Base-by-base conservation (phyloP, 202 grass and related monocot genomes). In the Schoenoplectus tabernaemontani region DNA sequence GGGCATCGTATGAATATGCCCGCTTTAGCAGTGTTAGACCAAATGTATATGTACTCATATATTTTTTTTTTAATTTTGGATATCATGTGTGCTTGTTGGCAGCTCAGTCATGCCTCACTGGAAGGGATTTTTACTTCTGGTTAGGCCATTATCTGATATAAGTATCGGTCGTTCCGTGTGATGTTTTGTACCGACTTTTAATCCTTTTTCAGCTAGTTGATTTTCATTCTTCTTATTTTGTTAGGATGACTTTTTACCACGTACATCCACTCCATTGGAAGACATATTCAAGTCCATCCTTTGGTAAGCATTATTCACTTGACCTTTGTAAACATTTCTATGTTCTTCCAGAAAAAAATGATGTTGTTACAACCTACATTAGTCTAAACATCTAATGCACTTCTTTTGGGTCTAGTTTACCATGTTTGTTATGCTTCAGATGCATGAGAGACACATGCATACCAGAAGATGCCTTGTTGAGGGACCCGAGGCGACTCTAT, bases 261-360 rank as follows among this genome's bases (percentile, higher is more conserved):
- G 94, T 50, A 97, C 91, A 0, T 89, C 89, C 10, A 93, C 91
- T 78, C 94, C 94, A 62, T 78, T 97, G 56, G 91, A 97, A 81
- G 94, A 97, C 57, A 93, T 93, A 76, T 97, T 97, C 89, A 97
- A 97, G 81, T 97, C 94, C 19, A 82, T 97, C 53, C 88, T 97
- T 64, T 97, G 91, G 94, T 93, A 90, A 61, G 8, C 64, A 48
- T 74, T 1, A 9, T 10, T 66, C 34, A 62, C 12, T 15, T 62
- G 22, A 62, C n/a, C 36, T 42, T 66, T 77, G 51, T 46, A 77
- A 28, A 16, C 44, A 24, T 89, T 82, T 58, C 26, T 15, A n/a
- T 53, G 51, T 58, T 60, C 68, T 38, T 79, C 41, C 57, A n/a
- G 50, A 6, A 37, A 16, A 9, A 48, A 15, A n/a, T n/a, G n/a